Evolutionary conservation across 768 basidiomycete genomes (phyloP), one percentile per base, ranked within the genome.

Genomic region (Crassisporium funariophilum): DNA sequence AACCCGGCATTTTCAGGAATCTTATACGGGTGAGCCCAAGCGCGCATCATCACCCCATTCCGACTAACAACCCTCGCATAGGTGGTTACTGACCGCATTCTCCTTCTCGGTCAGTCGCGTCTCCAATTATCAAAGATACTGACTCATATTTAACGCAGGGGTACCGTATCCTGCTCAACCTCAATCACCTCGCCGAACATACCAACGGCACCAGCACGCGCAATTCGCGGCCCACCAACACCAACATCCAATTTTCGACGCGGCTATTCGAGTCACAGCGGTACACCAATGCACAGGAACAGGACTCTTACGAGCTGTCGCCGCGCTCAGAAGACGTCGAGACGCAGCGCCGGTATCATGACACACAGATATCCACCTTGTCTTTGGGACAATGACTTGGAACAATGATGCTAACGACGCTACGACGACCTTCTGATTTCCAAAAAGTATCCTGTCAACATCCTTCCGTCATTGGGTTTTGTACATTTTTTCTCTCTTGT

Each of bases 141-240:
- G 20, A 15, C 35, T 11, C 12, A 15, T 33, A 2, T n/a, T 21
- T 27, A 38, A 17, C 16, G 10, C 39, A 71, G 69, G 68, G 68
- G 21, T 71, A 71, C 47, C 66, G 64, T 17, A 65, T 69, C 25
- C 60, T 71, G n/a, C 56, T 69, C 34, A 69, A 69, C 37, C 54
- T 71, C 33, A 63, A 56, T 44, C 57, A 56, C 34, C 55, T 67
- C 25, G 56, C 49, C 8, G 56, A 59, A 38, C 46, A 50, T 38
- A 54, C 54, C 13, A 33, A 36, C 2, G 55, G 44, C 35, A 36
- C 46, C 13, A 21, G 47, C 20, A 41, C 45, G 5, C 47, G 37
- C 29, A 55, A 50, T 46, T 50, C 54, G 35, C 59, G 53, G 9
- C 55, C 42, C n/a, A 68, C 66, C 17, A 47, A 60, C 25, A 61